Percentiles rank a stretch among this genome's conserved stretches.
These are phyloP conservation scores for Sarocladium brachiariae DNA, from an alignment of 2,329 filamentous ascomycete species.

Conservation along the genomic window DNA sequence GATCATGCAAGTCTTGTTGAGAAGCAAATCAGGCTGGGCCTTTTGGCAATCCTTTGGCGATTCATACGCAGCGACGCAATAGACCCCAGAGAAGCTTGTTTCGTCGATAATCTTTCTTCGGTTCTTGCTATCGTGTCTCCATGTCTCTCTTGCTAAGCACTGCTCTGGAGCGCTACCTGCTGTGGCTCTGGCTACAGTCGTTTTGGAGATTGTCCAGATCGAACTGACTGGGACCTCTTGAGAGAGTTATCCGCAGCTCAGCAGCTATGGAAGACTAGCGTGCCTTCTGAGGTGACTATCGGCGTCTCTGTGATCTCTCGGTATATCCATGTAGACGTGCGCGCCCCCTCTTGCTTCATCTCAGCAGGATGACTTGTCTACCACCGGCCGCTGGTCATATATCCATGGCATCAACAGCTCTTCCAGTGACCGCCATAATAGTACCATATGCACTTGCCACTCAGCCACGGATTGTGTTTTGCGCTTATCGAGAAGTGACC, in stretches of 20 bases:
- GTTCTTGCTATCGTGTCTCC: conserved; percentile 11
- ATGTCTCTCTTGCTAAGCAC: conserved; percentile 50
- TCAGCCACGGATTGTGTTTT: not conserved
- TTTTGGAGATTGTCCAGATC: not conserved
- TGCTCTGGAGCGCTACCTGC: conserved; percentile 55
- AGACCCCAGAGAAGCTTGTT: conserved; percentile 5
- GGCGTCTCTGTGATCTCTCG: conserved; percentile 8
- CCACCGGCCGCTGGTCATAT: not conserved
- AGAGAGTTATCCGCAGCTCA: conserved; percentile 2
- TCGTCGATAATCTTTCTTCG: conserved; percentile 10
- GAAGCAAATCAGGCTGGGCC: not conserved
- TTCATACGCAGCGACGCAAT: conserved; percentile 4
- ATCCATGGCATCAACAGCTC: not conserved
- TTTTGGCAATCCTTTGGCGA: conserved; percentile 2
- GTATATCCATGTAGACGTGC: conserved; percentile 1
- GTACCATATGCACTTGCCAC: not conserved
- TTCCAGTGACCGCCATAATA: not conserved
- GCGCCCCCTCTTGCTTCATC: not conserved
- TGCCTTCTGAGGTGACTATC: conserved; percentile 26
- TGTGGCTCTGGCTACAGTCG: conserved; percentile 21
- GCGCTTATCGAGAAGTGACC: too few species aligned
- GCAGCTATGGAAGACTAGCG: conserved; percentile 8
- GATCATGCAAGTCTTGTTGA: not conserved
- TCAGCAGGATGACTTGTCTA: not conserved
- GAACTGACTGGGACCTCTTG: not conserved